Percentiles rank a stretch among this genome's conserved stretches.
Conservation (phyloP, 257 asterid species). For the Mitragyna speciosa region DNA sequence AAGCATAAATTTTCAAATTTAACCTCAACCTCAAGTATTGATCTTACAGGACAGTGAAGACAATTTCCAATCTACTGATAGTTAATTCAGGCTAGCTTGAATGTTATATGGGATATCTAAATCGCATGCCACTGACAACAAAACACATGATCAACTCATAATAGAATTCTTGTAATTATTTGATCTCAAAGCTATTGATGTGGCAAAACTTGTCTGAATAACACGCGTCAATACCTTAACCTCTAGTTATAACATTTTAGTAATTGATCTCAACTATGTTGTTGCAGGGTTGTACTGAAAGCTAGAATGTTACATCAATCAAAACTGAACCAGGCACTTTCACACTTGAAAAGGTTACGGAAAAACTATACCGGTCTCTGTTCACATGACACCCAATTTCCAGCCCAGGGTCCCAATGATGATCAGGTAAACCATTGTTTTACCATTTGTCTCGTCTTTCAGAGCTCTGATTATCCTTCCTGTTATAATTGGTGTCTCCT, state of each 20-base stretch:
- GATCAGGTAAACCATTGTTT: slow-evolving; percentile 57
- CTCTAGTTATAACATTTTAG: not conserved
- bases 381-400: slow-evolving; percentile 81
- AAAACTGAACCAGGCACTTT: not conserved
- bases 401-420: slow-evolving; percentile 82
- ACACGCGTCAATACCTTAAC: not conserved
- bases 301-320: not conserved
- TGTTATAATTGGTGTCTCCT: slow-evolving; percentile 25
- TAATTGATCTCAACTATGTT: not conserved
- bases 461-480: slow-evolving; percentile 52
- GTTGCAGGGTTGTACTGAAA: not conserved
- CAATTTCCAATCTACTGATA: not conserved
- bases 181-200: not conserved
- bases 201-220: not conserved
- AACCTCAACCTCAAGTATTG: not conserved
- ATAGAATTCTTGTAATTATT: not conserved
- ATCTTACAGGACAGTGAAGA: not conserved
- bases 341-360: not conserved
- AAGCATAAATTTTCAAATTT: not conserved
- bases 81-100: not conserved
- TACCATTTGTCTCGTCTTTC: slow-evolving; percentile 68
- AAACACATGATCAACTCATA: too few relatives aligned
- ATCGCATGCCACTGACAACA: not conserved
- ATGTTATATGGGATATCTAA: not conserved
- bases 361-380: slow-evolving; percentile 70